A percentile compares a stretch with the other conserved stretches of the same genome.
Conservation (phyloP, 2,329 filamentous ascomycete genomes). For the Alternaria angustiovoidea region DNA sequence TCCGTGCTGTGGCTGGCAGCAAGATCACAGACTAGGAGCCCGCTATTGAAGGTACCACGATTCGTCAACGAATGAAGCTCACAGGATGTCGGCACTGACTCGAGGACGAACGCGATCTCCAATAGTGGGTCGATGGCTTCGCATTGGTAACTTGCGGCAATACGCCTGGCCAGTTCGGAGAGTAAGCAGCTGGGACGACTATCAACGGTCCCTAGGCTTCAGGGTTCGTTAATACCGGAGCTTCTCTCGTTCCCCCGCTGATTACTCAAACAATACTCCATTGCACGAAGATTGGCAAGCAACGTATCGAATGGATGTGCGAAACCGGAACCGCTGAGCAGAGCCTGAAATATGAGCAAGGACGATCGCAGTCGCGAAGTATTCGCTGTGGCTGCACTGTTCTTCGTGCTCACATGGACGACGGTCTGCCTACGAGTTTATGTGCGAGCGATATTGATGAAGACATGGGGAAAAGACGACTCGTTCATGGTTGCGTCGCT, state of each 20-base stretch:
- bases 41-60: not conserved
- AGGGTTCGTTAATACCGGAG: not conserved
- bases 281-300: not conserved
- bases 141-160: not conserved
- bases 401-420: constrained; percentile 51
- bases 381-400: constrained; percentile 45
- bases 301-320: not conserved
- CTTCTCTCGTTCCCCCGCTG: not conserved
- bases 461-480: constrained; percentile 52
- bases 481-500: constrained; percentile 52
- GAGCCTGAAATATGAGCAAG: constrained; percentile 8
- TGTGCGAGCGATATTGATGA: constrained; percentile 48
- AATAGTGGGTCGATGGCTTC: constrained; percentile 1
- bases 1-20: not conserved
- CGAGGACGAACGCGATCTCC: constrained; percentile 13
- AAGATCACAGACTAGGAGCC: not conserved
- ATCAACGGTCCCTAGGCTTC: constrained; percentile 3
- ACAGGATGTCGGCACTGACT: constrained; percentile 11
- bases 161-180: not conserved
- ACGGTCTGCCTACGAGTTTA: constrained; percentile 50
- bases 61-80: constrained; percentile 13
- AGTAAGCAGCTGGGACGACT: not conserved
- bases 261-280: not conserved
- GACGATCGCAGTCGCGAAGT: constrained; percentile 33
- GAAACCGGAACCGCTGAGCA: not conserved